These are phyloP conservation scores for Didymella pinodella DNA, from an alignment of 2,329 filamentous ascomycete species.

Conservation along the genomic window DNA sequence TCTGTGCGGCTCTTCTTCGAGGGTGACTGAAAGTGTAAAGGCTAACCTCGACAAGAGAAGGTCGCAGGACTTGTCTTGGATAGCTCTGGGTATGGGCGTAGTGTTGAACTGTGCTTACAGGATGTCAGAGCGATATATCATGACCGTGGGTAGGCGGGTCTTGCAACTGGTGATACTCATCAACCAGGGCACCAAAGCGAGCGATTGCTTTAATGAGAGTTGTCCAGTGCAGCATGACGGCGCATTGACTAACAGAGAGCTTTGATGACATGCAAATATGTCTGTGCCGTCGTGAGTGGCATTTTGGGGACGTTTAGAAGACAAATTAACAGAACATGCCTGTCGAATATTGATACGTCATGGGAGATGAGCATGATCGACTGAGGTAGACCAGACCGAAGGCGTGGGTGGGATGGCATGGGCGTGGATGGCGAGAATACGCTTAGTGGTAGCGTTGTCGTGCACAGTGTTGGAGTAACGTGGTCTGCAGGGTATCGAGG, in stretches of 20 bases:
- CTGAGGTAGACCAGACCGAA: not conserved
- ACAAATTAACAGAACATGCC: not conserved
- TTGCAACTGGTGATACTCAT: not conserved
- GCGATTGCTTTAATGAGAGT: not conserved
- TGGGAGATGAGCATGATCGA: not conserved
- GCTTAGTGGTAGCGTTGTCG: not conserved
- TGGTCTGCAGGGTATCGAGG: slow-evolving; percentile 14
- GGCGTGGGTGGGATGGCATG: not conserved
- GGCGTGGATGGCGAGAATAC: not conserved
- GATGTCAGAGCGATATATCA: not conserved
- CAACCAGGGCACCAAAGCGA: not conserved
- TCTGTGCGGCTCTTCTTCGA: no score
- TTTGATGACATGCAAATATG: not conserved
- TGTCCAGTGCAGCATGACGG: not conserved
- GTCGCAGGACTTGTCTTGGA: not conserved
- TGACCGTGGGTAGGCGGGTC: not conserved
- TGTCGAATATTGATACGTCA: not conserved
- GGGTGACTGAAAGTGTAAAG: not conserved
- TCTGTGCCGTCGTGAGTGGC: not conserved
- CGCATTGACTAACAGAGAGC: not conserved
- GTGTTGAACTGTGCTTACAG: not conserved
- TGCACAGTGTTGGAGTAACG: not conserved
- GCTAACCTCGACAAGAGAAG: not conserved
- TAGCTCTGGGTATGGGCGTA: not conserved
- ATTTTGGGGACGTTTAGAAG: not conserved